Evolutionary conservation across 306 rosid genomes (phyloP).

Genomic region (Vachellia collinsii): DNA sequence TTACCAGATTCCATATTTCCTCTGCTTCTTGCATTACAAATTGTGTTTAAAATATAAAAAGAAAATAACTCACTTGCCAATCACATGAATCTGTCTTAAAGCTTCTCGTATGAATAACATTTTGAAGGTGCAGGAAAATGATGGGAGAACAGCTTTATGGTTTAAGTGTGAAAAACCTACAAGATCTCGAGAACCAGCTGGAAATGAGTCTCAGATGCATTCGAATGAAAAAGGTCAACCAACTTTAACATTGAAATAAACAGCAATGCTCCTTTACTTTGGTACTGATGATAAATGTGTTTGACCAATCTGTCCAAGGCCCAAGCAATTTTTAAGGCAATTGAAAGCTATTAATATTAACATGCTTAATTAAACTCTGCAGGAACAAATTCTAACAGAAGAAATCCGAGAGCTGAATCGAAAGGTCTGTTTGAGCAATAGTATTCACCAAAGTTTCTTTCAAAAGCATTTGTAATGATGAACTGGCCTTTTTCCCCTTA

Average conservation of each 20-base stretch:
- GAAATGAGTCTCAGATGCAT: slow-evolving; percentile 66
- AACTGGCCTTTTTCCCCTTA: neutral
- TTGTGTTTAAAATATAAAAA: too few relatives aligned
- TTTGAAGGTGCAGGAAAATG: slow-evolving; percentile 51
- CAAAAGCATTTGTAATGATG: slow-evolving; percentile 2
- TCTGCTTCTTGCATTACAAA: neutral
- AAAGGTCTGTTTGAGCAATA: slow-evolving; percentile 43
- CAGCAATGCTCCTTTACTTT: neutral
- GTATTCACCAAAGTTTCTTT: slow-evolving; percentile 7
- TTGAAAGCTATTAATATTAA: slow-evolving; percentile 38
- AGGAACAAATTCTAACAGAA: slow-evolving; percentile 55
- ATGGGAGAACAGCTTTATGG: slow-evolving; percentile 74
- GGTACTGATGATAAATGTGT: neutral
- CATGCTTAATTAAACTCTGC: slow-evolving; percentile 39
- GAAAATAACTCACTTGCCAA: too few relatives aligned
- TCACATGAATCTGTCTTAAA: slow-evolving; percentile 18
- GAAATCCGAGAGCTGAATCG: slow-evolving; percentile 53
- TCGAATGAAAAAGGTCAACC: slow-evolving; percentile 65
- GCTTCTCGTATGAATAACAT: slow-evolving; percentile 22
- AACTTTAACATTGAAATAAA: slow-evolving; percentile 13
- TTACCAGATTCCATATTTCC: neutral
- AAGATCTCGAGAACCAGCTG: slow-evolving; percentile 66
- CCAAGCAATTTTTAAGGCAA: slow-evolving; percentile 13
- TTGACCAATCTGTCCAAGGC: slow-evolving; percentile 14
- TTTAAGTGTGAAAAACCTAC: slow-evolving; percentile 55